Base-by-base conservation (phyloP, 495 filamentous ascomycete species). In the Tuber melanosporum region DNA sequence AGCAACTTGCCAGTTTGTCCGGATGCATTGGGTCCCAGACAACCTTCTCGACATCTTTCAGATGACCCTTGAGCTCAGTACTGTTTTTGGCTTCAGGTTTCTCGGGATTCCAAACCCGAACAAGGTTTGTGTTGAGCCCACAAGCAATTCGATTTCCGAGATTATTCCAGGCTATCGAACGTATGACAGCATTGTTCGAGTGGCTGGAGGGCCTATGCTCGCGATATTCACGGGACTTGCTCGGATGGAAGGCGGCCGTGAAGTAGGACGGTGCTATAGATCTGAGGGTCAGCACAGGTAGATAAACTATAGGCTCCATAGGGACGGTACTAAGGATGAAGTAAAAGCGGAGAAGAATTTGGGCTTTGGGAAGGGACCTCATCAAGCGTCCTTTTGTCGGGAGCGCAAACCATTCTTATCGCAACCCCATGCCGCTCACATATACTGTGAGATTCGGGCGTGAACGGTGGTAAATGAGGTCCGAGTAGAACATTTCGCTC, bases 41-140 rank as follows among this genome's bases (percentile, higher is more conserved):
- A 3, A 98, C 91, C 77, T 93, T 92, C 84, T 98, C 95, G 26
- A 98, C 91, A 12, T 86, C 87, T 15, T 89, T 90, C 3, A 88
- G 85, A 83, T 96, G 93, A 9, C 94, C 94, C 73, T 91, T 91
- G 75, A 97, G 88, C 78, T 97, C 94, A 1, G 94, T 97, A 17
- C 92, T 92, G 83, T 94, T 91, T 79, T 90, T 90, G 45, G 92
- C 89, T 83, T 92, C 89, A 39, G 91, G 89, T 81, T 93, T 92
- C 76, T 97, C 94, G 0, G 93, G 94, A 83, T 97, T 97, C 94
- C 94, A 93, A 77, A 97, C 93, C 71, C 94, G 91, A 43, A 98
- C 84, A 19, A 93, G 93, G 73, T 91, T 91, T 83, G 97, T 92
- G 14, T 89, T 87, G 39, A 93, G 89, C 57, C 93, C 96, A 3